Evolutionary conservation across 179 eudicot genomes (phyloP), one percentile per base, ranked within the genome.

Genomic region (Carnegiea gigantea): DNA sequence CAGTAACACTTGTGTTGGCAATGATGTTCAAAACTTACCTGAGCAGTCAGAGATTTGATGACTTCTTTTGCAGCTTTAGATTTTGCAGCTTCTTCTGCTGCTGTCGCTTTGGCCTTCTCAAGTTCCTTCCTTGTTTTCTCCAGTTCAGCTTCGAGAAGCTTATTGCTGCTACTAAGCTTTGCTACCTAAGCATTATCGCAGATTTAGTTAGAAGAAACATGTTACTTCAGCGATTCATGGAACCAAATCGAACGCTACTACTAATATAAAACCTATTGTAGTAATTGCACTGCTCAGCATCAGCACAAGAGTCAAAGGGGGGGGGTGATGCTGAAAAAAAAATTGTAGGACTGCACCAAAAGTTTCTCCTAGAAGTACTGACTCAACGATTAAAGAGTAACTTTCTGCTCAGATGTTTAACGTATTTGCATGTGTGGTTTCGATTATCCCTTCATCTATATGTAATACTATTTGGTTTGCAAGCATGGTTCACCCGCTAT

Each of bases 31-130:
- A 54, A 26, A 70, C 88, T 36, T 77, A 96, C 99, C 97, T 96
- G 98, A 72, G 91, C 86, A 84, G 93, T 92, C 21, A 96, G 89
- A 77, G 96, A 88, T 81, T 86, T 92, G 70, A 96, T 93, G 73
- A 91, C 95, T 90, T 92, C 95, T 85, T 91, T 93, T 67, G 98
- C 95, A 86, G 97, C 96, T 88, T 81, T 90, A 75, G 92, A 89
- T 87, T 91, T 96, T 73, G 85, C 98, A 86, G 97, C 91, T 88
- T 96, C 97, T 79, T 90, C 95, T n/a, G 86, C 89, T 71, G 97
- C 93, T 48, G 82, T 46, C 68, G 84, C 91, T 79, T 89, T 88
- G 60, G 94, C 93, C 80, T 92, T 97, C 84, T 87, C 87, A 54
- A 92, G 87, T 85, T 90, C 88, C 86, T 82, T 87, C 70, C 89